These are phyloP conservation scores for Peronospora destructor DNA, from an alignment of 352 stramenopile species.

Conservation along the genomic window DNA sequence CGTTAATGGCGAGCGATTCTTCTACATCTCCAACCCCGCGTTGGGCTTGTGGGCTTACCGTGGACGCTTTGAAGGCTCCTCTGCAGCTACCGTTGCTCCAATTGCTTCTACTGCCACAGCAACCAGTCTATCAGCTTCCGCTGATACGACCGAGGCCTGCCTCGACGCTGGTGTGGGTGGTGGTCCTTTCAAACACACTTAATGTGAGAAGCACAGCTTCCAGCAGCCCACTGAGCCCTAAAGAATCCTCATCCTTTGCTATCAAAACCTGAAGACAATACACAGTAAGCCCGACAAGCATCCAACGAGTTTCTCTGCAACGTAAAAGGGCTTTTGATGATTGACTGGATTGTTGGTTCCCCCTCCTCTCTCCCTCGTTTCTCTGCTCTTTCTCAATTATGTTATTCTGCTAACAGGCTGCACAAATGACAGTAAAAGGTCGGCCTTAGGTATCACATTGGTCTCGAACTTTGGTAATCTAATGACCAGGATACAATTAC, in stretches of 20 bases:
- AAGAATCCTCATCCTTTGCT: constrained; percentile 3
- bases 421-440: not conserved
- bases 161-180: constrained; percentile 68
- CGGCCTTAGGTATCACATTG: not conserved
- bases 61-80: constrained; percentile 65
- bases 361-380: constrained; percentile 12
- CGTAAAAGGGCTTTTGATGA: constrained; percentile 7
- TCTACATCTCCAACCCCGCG: constrained; percentile 95
- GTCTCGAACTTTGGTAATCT: constrained; percentile 23
- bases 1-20: constrained; percentile 85
- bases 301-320: constrained; percentile 1
- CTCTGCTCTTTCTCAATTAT: constrained; percentile 10
- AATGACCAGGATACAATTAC: constrained; percentile 16
- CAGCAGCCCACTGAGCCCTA: not conserved
- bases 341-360: constrained; percentile 29
- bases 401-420: constrained; percentile 8
- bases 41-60: constrained; percentile 93
- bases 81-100: constrained; percentile 4
- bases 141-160: constrained; percentile 45
- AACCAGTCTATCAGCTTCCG: constrained; percentile 27
- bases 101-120: constrained; percentile 17
- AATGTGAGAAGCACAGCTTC: constrained; percentile 1
- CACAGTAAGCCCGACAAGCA: constrained; percentile 3
- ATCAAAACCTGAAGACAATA: not conserved
- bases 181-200: constrained; percentile 61